Base-by-base conservation (phyloP, 176 grass and related monocot species). In the Puya raimondii region DNA sequence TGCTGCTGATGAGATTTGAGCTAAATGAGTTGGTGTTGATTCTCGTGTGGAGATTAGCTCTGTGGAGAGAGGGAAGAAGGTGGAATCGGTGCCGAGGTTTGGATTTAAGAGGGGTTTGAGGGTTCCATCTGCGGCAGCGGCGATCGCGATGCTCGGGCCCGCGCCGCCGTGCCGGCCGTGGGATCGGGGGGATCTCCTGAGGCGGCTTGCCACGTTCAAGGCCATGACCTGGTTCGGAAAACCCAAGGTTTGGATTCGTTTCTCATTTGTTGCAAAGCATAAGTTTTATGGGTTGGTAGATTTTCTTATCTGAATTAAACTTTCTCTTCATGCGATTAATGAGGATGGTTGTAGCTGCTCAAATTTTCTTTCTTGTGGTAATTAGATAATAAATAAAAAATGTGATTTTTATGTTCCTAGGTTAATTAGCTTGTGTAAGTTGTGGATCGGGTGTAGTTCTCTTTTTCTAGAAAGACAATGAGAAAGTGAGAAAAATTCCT, bases 151-250 rank as follows among this genome's bases (percentile, higher is more conserved):
- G 71, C 65, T 83, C 17, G 87, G 65, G 12, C 79, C 69, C 3
- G 79, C 80, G 2, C 89, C 84, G 52, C 72, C 87, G 13, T 99
- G 94, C 78, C 82, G 94, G 22, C 90, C 94, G 2, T 99, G 94
- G 94, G 85, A 99, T 80, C 89, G 94, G 5, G 77, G 66, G 27
- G 90, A 99, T 70, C 87, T 99, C 20, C 81, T 91, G 72, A 84
- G 89, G 15, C 77, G 89, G 12, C 78, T 99, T 22, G 64, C 80
- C 27, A 78, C 94, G 0, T 99, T 99, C 90, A 99, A 99, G 79
- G 94, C 94, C 72, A 99, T 99, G 94, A 99, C 94, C 69, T 99
- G 89, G 94, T 99, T 99, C 51, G 94, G 84, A 67, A 99, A 99
- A 69, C 94, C 94, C 53, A 93, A 96, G 88, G 92, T 99, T 82